Base-by-base conservation (phyloP, 2,329 filamentous ascomycete species). In the Aspergillus jensenii region DNA sequence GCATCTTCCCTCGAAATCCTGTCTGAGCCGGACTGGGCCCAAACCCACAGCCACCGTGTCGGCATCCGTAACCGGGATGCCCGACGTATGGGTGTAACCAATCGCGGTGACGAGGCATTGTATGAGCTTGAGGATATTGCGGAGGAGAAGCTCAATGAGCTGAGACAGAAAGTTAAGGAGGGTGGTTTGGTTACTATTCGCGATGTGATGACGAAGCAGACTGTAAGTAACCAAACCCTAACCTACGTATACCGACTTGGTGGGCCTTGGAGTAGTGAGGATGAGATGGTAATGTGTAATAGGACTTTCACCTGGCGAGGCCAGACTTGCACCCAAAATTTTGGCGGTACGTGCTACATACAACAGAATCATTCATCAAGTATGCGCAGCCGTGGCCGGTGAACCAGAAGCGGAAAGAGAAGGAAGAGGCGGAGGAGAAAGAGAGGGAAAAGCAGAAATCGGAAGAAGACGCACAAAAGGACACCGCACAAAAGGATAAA, bases 301-400 rank as follows among this genome's bases (percentile, higher is more conserved):
- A 79, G 67, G 75, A 82, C 58, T 75, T 80, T 43, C 76, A 80
- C 63, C 62, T 82, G 4, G 60, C 71, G 1, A 68, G 77, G 45
- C 79, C 79, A 0, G 73, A 78, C 17, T 74, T 78, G 33, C 75
- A 77, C 53, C 77, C 79, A 3, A 52, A 74, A 4, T 78, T 79
- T 7, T 83, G 81, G 81, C 71, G 81, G 37, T 82, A 79, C 62
- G 78, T 82, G 11, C 67, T 84, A 0, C 71, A 82, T 37, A 72
- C 74, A 9, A 79, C 78, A 0, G 81, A 84, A 57, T 74, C 80
- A 51, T 80, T 75, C 68, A 72, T 83, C 55, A 83, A 81, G 66
- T 74, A 79, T 39, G 63, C 74, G 7, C 72, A 83, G 59, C 64
- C 74, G 1, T 84, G 81, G 81, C 80, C 79, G 0, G 74, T 76